These are phyloP conservation scores for Cymbopogon citratus DNA, from an alignment of 176 grass and related monocot genomes.

Conservation along the genomic window DNA sequence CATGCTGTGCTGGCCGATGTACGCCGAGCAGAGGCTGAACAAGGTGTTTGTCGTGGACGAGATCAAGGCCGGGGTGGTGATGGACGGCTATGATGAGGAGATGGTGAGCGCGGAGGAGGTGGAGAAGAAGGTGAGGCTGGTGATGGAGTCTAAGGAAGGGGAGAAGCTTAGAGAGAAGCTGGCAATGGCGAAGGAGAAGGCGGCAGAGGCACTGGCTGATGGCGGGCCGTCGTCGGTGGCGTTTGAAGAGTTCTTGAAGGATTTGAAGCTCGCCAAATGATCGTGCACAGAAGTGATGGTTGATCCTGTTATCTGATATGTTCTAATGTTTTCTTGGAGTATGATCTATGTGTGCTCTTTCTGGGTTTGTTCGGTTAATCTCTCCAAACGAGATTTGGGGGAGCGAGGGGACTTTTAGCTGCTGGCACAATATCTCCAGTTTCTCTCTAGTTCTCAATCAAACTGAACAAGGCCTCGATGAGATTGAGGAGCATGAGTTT, in stretches of 20 bases:
- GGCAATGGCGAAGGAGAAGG: constrained; percentile 29
- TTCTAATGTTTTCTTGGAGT: neutral
- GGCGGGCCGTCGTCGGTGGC: constrained; percentile 19
- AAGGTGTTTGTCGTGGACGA: constrained; percentile 56
- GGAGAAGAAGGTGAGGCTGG: constrained; percentile 48
- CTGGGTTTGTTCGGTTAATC: neutral
- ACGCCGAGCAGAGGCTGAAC: constrained; percentile 67
- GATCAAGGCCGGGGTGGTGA: constrained; percentile 33
- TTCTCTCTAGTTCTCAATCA: neutral
- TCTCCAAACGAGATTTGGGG: neutral
- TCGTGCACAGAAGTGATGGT: neutral
- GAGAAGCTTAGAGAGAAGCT: constrained; percentile 25
- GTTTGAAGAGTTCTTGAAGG: constrained; percentile 24
- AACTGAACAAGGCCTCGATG: no score
- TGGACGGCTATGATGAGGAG: constrained; percentile 52
- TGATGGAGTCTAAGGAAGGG: constrained; percentile 49
- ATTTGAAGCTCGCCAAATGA: constrained; percentile 23
- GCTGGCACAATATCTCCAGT: neutral
- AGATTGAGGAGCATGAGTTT: neutral
- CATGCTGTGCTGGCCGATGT: constrained; percentile 67
- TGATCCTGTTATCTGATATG: neutral
- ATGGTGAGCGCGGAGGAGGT: constrained; percentile 44
- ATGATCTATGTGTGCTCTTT: neutral
- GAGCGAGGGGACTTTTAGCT: neutral
- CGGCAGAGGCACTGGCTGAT: constrained; percentile 13